A percentile compares a stretch with the other conserved stretches of the same genome.
phyloP scores from a whole-genome alignment of 208 protist species.

The Trypanosoma theileri region DNA sequence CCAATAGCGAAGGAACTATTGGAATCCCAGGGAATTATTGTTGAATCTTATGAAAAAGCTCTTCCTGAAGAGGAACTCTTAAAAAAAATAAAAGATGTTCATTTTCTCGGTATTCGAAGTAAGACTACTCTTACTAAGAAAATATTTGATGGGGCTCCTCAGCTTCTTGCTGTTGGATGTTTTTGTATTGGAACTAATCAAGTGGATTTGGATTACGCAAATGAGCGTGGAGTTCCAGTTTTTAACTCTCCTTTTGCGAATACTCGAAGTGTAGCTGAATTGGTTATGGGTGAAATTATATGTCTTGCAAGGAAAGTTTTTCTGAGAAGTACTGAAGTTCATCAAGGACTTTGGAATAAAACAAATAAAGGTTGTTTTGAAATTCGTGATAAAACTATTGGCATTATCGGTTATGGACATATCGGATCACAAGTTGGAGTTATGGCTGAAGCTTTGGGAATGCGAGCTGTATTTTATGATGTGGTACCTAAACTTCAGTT shows the following conservation, averaged over 20 bases:
- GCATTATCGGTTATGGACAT: constrained; percentile 94
- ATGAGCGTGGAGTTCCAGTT: constrained; percentile 81
- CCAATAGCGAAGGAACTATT: constrained; percentile 71
- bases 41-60: constrained; percentile 66
- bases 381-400: constrained; percentile 85
- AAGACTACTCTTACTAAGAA: constrained; percentile 87
- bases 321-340: constrained; percentile 87
- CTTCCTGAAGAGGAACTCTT: constrained; percentile 70
- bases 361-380: constrained; percentile 76
- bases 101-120: constrained; percentile 91
- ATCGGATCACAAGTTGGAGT: constrained; percentile 93
- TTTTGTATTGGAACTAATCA: constrained; percentile 96
- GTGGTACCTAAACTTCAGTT: constrained; percentile 85
- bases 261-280: constrained; percentile 92
- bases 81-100: constrained; percentile 79
- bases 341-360: constrained; percentile 90
- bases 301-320: constrained; percentile 82
- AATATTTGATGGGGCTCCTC: constrained; percentile 70
- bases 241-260: constrained; percentile 97
- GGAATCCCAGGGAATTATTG: constrained; percentile 72
- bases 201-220: constrained; percentile 84
- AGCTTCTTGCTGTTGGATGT: constrained; percentile 89
- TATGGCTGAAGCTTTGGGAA: constrained; percentile 91
- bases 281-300: constrained; percentile 92
- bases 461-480: constrained; percentile 93